phyloP scores from a whole-genome alignment of 2,329 filamentous ascomycete species.

The Sporothrix pseudoabietina region DNA sequence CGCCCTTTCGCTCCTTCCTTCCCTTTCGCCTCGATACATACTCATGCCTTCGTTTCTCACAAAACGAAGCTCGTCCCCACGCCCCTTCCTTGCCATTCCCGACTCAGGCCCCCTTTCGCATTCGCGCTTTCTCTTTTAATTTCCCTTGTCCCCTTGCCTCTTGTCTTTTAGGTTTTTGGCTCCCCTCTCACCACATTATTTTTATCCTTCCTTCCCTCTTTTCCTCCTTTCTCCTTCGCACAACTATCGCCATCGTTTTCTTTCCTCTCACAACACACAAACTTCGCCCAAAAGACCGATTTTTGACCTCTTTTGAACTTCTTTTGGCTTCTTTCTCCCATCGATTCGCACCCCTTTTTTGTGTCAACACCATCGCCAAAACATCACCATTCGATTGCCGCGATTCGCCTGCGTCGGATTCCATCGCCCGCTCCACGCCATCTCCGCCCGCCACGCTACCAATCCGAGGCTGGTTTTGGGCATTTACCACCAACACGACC shows the following conservation, averaged over 20 bases:
- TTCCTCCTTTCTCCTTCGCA: slow-evolving; percentile 18
- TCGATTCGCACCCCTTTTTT: slow-evolving; percentile 42
- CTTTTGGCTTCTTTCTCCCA: slow-evolving; percentile 45
- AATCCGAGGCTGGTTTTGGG: neutral
- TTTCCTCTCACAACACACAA: slow-evolving; percentile 37
- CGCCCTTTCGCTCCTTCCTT: slow-evolving; percentile 26
- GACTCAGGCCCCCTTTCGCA: slow-evolving; percentile 41
- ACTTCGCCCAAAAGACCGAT: slow-evolving; percentile 36
- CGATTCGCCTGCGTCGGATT: slow-evolving; percentile 40
- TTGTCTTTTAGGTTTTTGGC: slow-evolving; percentile 7
- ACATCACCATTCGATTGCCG: slow-evolving; percentile 43
- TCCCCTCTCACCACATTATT: slow-evolving; percentile 29
- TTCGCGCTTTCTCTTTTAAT: slow-evolving; percentile 28
- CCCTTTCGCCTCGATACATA: slow-evolving; percentile 16
- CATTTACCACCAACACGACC: neutral
- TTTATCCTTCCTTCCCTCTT: slow-evolving; percentile 31
- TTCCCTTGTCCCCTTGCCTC: slow-evolving; percentile 26
- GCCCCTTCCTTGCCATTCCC: slow-evolving; percentile 35
- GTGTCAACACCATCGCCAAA: slow-evolving; percentile 42
- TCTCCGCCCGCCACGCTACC: slow-evolving; percentile 34
- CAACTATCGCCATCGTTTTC: slow-evolving; percentile 35
- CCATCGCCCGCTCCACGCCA: slow-evolving; percentile 35
- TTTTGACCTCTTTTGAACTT: slow-evolving; percentile 35
- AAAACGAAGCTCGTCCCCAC: slow-evolving; percentile 58
- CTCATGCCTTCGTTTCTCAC: slow-evolving; percentile 35